A percentile compares a stretch with the other conserved stretches of the same genome.
phyloP scores from a whole-genome alignment of 208 protist species.

The Acanthamoeba healyi region DNA sequence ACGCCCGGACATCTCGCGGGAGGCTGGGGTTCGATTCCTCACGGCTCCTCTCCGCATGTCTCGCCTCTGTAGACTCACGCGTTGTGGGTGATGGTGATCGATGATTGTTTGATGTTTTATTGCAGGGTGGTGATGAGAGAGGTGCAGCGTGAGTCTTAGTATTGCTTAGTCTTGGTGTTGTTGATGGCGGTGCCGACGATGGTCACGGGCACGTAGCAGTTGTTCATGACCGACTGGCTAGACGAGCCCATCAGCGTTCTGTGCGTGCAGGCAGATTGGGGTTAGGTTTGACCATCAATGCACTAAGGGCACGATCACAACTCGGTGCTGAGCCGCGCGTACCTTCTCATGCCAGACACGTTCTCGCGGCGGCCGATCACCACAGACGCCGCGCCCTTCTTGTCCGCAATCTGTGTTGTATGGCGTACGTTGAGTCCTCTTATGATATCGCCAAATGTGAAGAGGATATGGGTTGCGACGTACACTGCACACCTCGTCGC shows the following conservation, averaged over 20 bases:
- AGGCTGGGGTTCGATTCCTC: no score
- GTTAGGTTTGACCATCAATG: no score
- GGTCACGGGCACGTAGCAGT: slow-evolving; percentile 56
- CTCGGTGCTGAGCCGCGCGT: no score
- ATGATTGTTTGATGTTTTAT: background rate
- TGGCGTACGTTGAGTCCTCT: background rate
- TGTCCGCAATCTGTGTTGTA: slow-evolving; percentile 24
- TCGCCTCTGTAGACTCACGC: no score
- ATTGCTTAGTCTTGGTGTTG: slow-evolving; percentile 30
- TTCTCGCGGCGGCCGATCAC: slow-evolving; percentile 27
- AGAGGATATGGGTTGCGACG: background rate
- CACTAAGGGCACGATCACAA: no score
- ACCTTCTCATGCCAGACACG: slow-evolving; percentile 33
- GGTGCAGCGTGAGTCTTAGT: background rate
- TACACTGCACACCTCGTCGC: slow-evolving; percentile 35
- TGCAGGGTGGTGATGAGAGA: background rate
- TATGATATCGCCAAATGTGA: background rate
- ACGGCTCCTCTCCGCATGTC: no score
- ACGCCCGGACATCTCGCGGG: no score
- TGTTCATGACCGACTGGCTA: slow-evolving; percentile 39
- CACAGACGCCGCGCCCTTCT: slow-evolving; percentile 2
- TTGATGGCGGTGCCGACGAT: slow-evolving; percentile 23
- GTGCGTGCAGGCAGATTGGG: background rate
- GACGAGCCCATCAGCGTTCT: slow-evolving; percentile 36
- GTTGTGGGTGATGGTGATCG: no score